These are phyloP conservation scores for Teunomyces funiuensis DNA, from an alignment of 805 yeast genomes.

Conservation along the genomic window DNA sequence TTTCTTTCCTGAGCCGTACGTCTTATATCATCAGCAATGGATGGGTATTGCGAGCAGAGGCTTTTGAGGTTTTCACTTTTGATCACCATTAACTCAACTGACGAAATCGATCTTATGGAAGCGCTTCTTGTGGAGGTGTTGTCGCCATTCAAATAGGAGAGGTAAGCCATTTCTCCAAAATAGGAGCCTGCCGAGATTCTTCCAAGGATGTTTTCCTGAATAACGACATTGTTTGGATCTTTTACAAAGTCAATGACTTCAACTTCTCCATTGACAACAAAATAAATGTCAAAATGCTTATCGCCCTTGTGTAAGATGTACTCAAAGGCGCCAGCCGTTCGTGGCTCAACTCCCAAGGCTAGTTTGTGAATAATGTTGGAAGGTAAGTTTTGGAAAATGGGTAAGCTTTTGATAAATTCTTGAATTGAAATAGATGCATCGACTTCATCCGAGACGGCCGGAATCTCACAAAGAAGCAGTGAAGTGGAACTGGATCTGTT, in stretches of 20 bases:
- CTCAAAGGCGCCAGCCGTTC: conserved; percentile 54
- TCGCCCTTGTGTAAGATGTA: conserved; percentile 61
- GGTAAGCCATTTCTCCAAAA: conserved; percentile 77
- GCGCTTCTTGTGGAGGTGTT: conserved; percentile 49
- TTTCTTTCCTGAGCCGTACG: conserved; percentile 58
- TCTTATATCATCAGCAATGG: conserved; percentile 57
- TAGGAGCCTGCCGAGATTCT: conserved; percentile 62
- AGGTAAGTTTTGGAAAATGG: conserved; percentile 60
- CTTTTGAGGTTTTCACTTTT: conserved; percentile 53
- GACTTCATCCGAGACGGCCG: conserved; percentile 28
- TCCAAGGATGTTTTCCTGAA: conserved; percentile 48
- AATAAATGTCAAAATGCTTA: conserved; percentile 61
- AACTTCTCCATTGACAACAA: conserved; percentile 67
- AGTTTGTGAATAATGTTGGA: conserved; percentile 59
- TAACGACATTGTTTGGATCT: conserved; percentile 8
- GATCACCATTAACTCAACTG: conserved; percentile 60
- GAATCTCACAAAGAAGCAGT: no score
- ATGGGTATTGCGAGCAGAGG: conserved; percentile 59
- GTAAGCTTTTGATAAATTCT: conserved; percentile 55
- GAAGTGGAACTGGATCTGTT: no score
- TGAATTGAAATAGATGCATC: conserved; percentile 58
- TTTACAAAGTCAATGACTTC: conserved; percentile 51
- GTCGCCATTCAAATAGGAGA: conserved; percentile 43
- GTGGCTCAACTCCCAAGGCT: conserved; percentile 63
- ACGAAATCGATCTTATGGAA: conserved; percentile 59